Conservation (phyloP, 1,139 yeast species). For the Casaregolazyma suthepensis region DNA sequence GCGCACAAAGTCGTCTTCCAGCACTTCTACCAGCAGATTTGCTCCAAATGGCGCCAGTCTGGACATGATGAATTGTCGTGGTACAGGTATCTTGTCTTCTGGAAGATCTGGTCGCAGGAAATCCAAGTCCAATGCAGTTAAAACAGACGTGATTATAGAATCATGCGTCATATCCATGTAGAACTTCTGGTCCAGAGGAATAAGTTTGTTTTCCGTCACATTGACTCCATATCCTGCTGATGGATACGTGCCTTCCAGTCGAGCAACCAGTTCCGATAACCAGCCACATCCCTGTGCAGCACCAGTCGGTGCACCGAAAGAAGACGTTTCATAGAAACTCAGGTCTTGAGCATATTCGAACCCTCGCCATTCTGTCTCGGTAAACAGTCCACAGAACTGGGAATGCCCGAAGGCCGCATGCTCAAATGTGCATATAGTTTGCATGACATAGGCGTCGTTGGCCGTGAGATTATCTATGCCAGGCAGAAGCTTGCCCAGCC, state of each 20-base stretch:
- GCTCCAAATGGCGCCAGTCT: conserved; percentile 42
- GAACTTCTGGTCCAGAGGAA: conserved; percentile 39
- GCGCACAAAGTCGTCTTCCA: conserved; percentile 31
- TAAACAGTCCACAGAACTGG: conserved; percentile 43
- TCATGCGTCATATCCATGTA: conserved; percentile 42
- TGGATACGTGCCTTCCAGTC: conserved; percentile 28
- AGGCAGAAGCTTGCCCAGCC: conserved; percentile 40
- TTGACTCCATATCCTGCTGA: conserved; percentile 34
- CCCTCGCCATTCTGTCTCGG: conserved; percentile 45
- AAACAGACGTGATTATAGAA: conserved; percentile 34
- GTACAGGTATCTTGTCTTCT: conserved; percentile 33
- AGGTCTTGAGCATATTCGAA: conserved; percentile 43
- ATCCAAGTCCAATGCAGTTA: conserved; percentile 37
- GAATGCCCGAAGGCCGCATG: conserved; percentile 45
- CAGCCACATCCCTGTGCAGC: conserved; percentile 41
- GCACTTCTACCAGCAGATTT: conserved; percentile 35
- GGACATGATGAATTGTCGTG: conserved; percentile 37
- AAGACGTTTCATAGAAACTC: conserved; percentile 37
- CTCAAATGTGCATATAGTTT: conserved; percentile 45
- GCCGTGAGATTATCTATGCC: conserved; percentile 36
- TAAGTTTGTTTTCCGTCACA: conserved; percentile 28
- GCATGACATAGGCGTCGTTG: conserved; percentile 37
- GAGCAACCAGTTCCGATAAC: conserved; percentile 35
- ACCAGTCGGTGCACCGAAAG: conserved; percentile 36
- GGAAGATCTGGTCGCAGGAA: conserved; percentile 34